Base-by-base conservation (phyloP, 2,329 filamentous ascomycete species). In the Calonectria hawksworthii region DNA sequence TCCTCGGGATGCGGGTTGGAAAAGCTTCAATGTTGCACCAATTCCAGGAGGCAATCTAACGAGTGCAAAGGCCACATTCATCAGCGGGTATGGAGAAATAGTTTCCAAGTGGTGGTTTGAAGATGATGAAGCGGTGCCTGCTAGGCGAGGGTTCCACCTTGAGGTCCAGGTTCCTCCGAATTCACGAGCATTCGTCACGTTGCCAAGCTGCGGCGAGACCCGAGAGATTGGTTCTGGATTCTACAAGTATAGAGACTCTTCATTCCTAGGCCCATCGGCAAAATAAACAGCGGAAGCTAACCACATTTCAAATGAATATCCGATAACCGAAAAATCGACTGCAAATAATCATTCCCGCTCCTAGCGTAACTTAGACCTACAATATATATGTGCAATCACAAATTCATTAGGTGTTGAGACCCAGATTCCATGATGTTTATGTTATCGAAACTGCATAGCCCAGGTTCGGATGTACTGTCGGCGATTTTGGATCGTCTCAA, bases 1-100 rank as follows among this genome's bases (percentile, higher is more conserved):
- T 4, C 84, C 83, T 1, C 81, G 80, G 1, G 82, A 84, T 59
- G 83, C 86, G 0, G 86, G 85, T 0, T 88, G 86, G 85, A 86
- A 84, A 16, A 44, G 4, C 9, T 44, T 64, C 23, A 2, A 28
- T 3, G 14, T 64, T 18, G 59, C 34, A 14, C 59, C 34, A 1
- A 28, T 44, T 28, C 59, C 59, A 6, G 59, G 59, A 30, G 59
- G 59, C 4, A 26, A 30, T 21, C n/a, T 64, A 10, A 64, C 10
- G 4, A 26, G 16, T 9, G 59, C 59, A 16, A 30, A 30, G 3
- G 36, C 36, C 4, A 14, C 16, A 18, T 64, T 44, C 23, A 26
- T 64, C 28, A 64, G 59, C 23, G 10, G n/a, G 4, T 64, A 64
- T 28, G 59, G 59, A 8, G 14, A 41, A 26, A 28, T 44, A 14